A percentile compares a stretch with the other conserved stretches of the same genome.
Evolutionary conservation across 495 filamentous ascomycete species (phyloP).

Genomic region (Aspergillus panamensis): DNA sequence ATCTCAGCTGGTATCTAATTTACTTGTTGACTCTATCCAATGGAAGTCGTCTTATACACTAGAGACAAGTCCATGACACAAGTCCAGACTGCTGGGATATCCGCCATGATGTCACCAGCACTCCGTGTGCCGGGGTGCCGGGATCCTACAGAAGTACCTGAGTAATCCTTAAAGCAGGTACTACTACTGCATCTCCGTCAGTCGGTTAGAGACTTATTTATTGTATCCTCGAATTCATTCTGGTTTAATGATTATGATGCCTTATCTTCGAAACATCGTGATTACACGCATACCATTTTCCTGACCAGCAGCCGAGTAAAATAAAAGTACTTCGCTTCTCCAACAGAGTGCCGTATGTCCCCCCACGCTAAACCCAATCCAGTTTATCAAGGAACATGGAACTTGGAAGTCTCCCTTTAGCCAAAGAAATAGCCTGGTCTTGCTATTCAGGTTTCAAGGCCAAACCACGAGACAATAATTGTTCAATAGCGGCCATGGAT

Average conservation of each 20-base stretch:
- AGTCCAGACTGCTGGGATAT: background rate
- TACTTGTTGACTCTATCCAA: background rate
- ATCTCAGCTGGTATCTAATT: background rate
- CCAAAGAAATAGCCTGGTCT: background rate
- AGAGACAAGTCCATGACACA: background rate
- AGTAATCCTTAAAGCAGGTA: background rate
- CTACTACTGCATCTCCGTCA: background rate
- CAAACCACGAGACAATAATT: too few relatives aligned
- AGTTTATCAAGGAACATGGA: background rate
- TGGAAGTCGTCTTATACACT: background rate
- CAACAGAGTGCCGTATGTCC: background rate
- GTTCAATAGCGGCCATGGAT: background rate
- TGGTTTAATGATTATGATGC: background rate
- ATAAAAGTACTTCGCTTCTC: background rate
- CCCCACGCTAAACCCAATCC: slow-evolving; percentile 8
- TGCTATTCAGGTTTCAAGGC: too few relatives aligned
- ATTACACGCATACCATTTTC: background rate
- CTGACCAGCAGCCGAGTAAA: background rate
- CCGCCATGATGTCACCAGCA: slow-evolving; percentile 13
- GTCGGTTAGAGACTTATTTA: too few relatives aligned
- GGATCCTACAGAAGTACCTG: background rate
- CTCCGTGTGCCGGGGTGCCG: slow-evolving; percentile 5
- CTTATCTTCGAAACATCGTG: background rate
- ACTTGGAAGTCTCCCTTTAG: background rate
- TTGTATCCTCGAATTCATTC: background rate